A percentile compares a stretch with the other conserved stretches of the same genome.
Conservation (phyloP, 768 basidiomycete genomes). For the Hortiboletus campestris region DNA sequence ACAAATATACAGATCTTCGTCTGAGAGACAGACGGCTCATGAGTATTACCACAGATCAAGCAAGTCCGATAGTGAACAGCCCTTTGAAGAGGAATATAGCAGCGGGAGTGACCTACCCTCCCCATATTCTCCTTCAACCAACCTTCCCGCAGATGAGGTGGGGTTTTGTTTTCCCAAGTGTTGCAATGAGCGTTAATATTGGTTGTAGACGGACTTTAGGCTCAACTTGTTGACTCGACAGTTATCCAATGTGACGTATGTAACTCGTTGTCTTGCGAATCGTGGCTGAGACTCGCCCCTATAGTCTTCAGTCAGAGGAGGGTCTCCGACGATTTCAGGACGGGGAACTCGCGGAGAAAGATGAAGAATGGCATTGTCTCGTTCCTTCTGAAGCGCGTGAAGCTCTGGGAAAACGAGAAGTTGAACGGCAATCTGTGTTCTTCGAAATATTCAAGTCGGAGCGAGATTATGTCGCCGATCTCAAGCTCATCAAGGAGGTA, state of each 20-base stretch:
- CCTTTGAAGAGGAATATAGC: conserved; percentile 12
- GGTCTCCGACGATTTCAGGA: conserved; percentile 65
- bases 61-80: conserved; percentile 37
- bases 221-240: conserved; percentile 33
- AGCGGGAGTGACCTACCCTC: conserved; percentile 22
- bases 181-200: conserved; percentile 6
- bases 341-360: conserved; percentile 59
- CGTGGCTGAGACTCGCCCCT: conserved; percentile 11
- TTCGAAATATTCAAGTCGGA: conserved; percentile 92
- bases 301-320: conserved; percentile 62
- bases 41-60: conserved; percentile 38
- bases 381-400: conserved; percentile 71
- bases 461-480: conserved; percentile 80
- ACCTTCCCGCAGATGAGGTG: conserved; percentile 40
- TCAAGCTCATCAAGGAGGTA: conserved; percentile 70
- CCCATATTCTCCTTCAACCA: conserved; percentile 36
- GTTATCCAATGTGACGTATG: conserved; percentile 42
- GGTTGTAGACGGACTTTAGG: conserved; percentile 24
- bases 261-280: conserved; percentile 5
- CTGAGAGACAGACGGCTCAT: conserved; percentile 32
- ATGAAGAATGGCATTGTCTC: conserved; percentile 82
- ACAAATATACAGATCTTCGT: conserved; percentile 47
- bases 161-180: conserved; percentile 28
- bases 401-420: conserved; percentile 71
- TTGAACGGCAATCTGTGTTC: conserved; percentile 80